These are phyloP conservation scores for Leishmania tropica DNA, from an alignment of 208 protist species.

Conservation along the genomic window DNA sequence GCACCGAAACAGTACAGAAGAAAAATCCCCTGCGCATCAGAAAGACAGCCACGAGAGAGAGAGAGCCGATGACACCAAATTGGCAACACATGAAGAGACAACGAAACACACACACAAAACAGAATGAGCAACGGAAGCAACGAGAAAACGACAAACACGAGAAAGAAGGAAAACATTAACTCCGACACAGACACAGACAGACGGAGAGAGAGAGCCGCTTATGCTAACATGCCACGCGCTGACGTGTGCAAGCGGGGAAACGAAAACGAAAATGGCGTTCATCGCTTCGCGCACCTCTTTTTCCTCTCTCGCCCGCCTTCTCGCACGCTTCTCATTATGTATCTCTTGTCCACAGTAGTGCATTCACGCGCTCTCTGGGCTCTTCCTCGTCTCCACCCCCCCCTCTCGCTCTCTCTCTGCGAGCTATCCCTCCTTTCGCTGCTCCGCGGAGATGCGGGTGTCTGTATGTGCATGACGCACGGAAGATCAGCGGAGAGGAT, in stretches of 20 bases:
- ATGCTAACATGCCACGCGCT: neutral
- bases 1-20: neutral
- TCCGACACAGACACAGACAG: neutral
- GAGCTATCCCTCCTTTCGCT: neutral
- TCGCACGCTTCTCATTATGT: too few relatives aligned
- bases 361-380: neutral
- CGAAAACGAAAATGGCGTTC: neutral
- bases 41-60: neutral
- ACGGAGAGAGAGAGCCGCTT: neutral
- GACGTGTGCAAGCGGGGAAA: neutral
- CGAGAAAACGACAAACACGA: neutral
- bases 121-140: neutral
- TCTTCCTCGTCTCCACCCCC: neutral
- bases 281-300: neutral
- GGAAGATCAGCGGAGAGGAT: neutral
- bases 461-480: neutral
- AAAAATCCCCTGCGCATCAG: neutral
- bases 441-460: neutral
- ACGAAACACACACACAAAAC: too few relatives aligned
- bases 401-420: neutral
- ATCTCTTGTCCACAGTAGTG: neutral
- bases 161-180: neutral
- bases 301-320: neutral
- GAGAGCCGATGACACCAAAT: neutral
- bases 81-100: neutral